phyloP scores from a whole-genome alignment of 2,329 filamentous ascomycete species.

The Annulohypoxylon truncatum region DNA sequence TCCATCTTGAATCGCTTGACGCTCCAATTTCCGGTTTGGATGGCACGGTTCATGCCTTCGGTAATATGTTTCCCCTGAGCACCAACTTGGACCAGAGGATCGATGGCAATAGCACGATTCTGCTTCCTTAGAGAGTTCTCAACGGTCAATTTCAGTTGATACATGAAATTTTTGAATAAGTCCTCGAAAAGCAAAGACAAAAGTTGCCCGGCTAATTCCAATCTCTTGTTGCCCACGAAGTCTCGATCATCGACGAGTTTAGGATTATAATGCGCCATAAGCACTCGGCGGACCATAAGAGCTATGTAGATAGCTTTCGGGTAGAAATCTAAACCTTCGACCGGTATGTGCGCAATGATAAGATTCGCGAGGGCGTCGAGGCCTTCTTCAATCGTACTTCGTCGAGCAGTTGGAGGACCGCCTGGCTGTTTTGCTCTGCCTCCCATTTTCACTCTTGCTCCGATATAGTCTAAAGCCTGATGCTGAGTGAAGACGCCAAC shows the following conservation, averaged over 20 bases:
- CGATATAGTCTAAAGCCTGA: slow-evolving; percentile 93
- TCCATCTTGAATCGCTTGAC: slow-evolving; percentile 99
- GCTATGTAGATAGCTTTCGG: slow-evolving; percentile 98
- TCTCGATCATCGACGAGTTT: slow-evolving; percentile 95
- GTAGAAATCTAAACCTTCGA: slow-evolving; percentile 90
- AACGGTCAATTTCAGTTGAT: slow-evolving; percentile 89
- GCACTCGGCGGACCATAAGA: slow-evolving; percentile 94
- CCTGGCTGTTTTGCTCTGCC: slow-evolving; percentile 69
- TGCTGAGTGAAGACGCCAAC: slow-evolving; percentile 91
- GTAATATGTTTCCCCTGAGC: slow-evolving; percentile 90
- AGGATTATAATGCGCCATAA: slow-evolving; percentile 92
- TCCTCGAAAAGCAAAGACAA: slow-evolving; percentile 95
- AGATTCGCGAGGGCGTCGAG: slow-evolving; percentile 92
- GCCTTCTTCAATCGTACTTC: slow-evolving; percentile 90
- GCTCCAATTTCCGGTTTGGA: slow-evolving; percentile 97
- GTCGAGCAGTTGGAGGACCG: slow-evolving; percentile 65
- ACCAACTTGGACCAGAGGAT: slow-evolving; percentile 85
- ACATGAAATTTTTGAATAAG: slow-evolving; percentile 94
- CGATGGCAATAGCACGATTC: slow-evolving; percentile 87
- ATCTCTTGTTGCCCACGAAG: slow-evolving; percentile 96
- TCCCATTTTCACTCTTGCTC: slow-evolving; percentile 87
- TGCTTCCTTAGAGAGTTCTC: slow-evolving; percentile 97
- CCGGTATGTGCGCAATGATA: slow-evolving; percentile 93
- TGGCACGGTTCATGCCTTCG: slow-evolving; percentile 92
- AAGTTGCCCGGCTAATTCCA: slow-evolving; percentile 95